Evolutionary conservation across 139 green algal genomes (phyloP).

Genomic region (Astrephomene gubernaculifera): DNA sequence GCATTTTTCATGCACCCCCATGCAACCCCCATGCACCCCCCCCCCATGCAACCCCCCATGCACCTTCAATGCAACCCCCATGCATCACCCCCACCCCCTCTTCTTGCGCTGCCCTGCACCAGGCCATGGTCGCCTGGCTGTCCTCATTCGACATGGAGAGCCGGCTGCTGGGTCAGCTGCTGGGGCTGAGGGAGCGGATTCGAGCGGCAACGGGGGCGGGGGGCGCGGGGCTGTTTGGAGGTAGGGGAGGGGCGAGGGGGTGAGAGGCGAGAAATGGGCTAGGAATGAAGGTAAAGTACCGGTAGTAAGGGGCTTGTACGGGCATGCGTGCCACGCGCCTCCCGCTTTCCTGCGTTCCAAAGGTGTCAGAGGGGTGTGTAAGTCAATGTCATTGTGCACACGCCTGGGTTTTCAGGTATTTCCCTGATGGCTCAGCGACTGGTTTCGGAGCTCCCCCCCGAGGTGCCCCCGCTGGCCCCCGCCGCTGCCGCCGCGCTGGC

Average conservation of each 20-base stretch:
- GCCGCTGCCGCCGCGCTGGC: slow-evolving; percentile 14
- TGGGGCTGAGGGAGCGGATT: slow-evolving; percentile 39
- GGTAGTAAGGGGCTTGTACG: background rate
- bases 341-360: background rate
- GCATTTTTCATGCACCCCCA: too few relatives aligned
- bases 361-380: background rate
- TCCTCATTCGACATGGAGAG: slow-evolving; percentile 57
- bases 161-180: slow-evolving; percentile 57
- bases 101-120: too few relatives aligned
- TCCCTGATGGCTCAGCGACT: slow-evolving; percentile 50
- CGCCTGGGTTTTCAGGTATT: slow-evolving; percentile 38
- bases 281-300: too few relatives aligned
- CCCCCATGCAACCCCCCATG: too few relatives aligned
- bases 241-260: background rate
- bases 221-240: slow-evolving; percentile 52
- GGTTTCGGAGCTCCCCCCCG: slow-evolving; percentile 36
- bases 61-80: too few relatives aligned
- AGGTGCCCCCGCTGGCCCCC: background rate
- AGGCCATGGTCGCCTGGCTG: slow-evolving; percentile 56
- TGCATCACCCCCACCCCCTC: too few relatives aligned
- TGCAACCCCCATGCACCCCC: too few relatives aligned
- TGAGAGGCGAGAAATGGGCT: too few relatives aligned
- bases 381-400: background rate
- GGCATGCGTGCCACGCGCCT: background rate
- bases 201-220: background rate